Conservation (phyloP, 2,329 filamentous ascomycete species). For the Simplicillium aogashimaense region DNA sequence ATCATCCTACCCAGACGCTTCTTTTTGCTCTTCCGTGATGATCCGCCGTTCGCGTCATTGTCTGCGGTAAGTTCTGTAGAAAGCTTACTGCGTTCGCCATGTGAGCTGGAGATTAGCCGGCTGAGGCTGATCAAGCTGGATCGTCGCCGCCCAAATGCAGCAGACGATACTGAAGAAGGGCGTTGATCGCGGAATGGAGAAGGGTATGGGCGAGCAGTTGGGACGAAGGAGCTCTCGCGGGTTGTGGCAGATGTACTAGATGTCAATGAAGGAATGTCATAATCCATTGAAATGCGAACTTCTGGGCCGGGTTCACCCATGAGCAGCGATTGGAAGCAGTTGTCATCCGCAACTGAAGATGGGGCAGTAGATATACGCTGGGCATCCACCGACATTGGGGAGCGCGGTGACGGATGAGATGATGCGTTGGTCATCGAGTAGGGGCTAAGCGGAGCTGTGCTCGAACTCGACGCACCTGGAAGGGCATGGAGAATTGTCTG, state of each 20-base stretch:
- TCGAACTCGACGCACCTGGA: slow-evolving; percentile 31
- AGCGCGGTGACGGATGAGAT: slow-evolving; percentile 60
- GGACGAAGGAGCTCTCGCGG: slow-evolving; percentile 47
- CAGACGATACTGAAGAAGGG: slow-evolving; percentile 51
- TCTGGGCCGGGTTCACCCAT: slow-evolving; percentile 68
- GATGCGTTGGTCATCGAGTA: slow-evolving; percentile 55
- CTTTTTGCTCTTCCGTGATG: slow-evolving; percentile 50
- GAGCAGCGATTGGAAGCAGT: slow-evolving; percentile 58
- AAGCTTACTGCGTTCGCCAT: slow-evolving; percentile 66
- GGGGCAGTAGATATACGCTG: slow-evolving; percentile 66
- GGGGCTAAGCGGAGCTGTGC: slow-evolving; percentile 46
- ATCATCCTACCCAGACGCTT: slow-evolving; percentile 66
- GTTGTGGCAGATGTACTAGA: slow-evolving; percentile 73
- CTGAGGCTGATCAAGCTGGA: slow-evolving; percentile 70
- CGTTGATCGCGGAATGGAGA: slow-evolving; percentile 43
- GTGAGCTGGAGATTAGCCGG: slow-evolving; percentile 63
- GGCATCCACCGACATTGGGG: slow-evolving; percentile 59
- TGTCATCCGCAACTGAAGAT: slow-evolving; percentile 64
- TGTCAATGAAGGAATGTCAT: slow-evolving; percentile 61
- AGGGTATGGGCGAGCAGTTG: slow-evolving; percentile 36
- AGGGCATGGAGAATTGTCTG: slow-evolving; percentile 12
- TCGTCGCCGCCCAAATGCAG: slow-evolving; percentile 58
- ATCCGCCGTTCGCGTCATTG: slow-evolving; percentile 41
- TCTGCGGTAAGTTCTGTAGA: slow-evolving; percentile 56
- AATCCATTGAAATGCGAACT: slow-evolving; percentile 57